Percentiles rank a stretch among this genome's conserved stretches.
These are phyloP conservation scores for Zoysia pacifica DNA, from an alignment of 176 grass and related monocot genomes.

Conservation along the genomic window DNA sequence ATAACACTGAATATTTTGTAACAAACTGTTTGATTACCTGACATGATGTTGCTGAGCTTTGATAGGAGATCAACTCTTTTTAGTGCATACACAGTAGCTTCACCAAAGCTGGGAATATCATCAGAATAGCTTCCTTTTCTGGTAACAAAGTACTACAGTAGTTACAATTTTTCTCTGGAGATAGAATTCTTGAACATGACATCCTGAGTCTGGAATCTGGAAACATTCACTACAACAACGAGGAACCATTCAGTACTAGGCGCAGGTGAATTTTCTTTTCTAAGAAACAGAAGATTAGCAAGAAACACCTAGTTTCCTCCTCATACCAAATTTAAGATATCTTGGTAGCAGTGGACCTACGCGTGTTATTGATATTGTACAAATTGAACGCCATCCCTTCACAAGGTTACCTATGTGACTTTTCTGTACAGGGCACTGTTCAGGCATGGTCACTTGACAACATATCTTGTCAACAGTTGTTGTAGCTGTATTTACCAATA, in stretches of 20 bases:
- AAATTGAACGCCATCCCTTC: background rate
- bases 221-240: background rate
- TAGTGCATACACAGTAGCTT: background rate
- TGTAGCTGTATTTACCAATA: constrained; percentile 53
- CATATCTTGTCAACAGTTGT: constrained; percentile 12
- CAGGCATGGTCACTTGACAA: constrained; percentile 24
- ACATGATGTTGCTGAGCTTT: background rate
- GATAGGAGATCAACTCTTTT: background rate
- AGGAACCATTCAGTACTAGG: constrained; percentile 29
- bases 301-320: constrained; percentile 2
- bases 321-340: constrained; percentile 18
- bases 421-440: constrained; percentile 24
- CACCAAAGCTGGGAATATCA: background rate
- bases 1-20: background rate
- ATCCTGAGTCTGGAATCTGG: background rate
- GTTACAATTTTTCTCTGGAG: background rate
- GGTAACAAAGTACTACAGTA: background rate
- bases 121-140: constrained; percentile 12
- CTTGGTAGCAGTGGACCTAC: background rate
- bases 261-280: background rate
- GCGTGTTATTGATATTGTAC: background rate
- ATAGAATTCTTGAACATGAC: constrained; percentile 9
- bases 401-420: constrained; percentile 11
- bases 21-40: background rate
- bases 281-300: background rate